A percentile compares a stretch with the other conserved stretches of the same genome.
Conservation (phyloP, 129 eudicot genomes). For the Sambucus nigra region DNA sequence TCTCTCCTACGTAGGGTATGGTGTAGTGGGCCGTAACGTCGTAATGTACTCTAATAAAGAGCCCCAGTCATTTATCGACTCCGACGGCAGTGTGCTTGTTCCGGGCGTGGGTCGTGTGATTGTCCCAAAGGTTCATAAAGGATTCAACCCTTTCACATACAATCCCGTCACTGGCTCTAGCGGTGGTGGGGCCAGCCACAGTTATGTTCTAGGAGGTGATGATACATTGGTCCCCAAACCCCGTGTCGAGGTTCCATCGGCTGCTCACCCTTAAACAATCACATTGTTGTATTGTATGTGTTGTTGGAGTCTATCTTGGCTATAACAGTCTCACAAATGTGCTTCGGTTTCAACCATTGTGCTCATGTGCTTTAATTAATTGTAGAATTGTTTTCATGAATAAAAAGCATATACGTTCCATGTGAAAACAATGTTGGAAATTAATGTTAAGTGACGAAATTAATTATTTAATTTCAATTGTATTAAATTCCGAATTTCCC, state of each 20-base stretch:
- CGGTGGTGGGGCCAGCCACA: background rate
- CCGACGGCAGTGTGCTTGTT: conserved; percentile 43
- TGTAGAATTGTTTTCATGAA: too few species aligned
- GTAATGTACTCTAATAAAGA: conserved; percentile 22
- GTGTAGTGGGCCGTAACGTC: conserved; percentile 16
- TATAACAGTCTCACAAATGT: too few species aligned
- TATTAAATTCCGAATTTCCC: too few species aligned
- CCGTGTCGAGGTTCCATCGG: conserved; percentile 38
- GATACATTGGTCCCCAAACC: conserved; percentile 59
- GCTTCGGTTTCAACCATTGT: too few species aligned
- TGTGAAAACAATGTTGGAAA: too few species aligned
- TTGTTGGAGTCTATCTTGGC: too few species aligned
- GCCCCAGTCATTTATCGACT: conserved; percentile 20
- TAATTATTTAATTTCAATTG: too few species aligned
- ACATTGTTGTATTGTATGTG: too few species aligned
- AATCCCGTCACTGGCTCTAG: conserved; percentile 40
- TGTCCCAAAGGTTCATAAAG: conserved; percentile 20
- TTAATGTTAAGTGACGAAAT: too few species aligned
- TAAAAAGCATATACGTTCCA: too few species aligned
- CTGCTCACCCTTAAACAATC: background rate
- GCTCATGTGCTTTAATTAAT: too few species aligned
- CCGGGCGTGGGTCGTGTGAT: conserved; percentile 49
- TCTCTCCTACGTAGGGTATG: conserved; percentile 3
- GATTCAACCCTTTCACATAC: conserved; percentile 26
- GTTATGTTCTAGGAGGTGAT: conserved; percentile 34